Percentiles rank a stretch among this genome's conserved stretches.
Conservation (phyloP, 495 filamentous ascomycete genomes). For the Pseudotulostoma volvatum region DNA sequence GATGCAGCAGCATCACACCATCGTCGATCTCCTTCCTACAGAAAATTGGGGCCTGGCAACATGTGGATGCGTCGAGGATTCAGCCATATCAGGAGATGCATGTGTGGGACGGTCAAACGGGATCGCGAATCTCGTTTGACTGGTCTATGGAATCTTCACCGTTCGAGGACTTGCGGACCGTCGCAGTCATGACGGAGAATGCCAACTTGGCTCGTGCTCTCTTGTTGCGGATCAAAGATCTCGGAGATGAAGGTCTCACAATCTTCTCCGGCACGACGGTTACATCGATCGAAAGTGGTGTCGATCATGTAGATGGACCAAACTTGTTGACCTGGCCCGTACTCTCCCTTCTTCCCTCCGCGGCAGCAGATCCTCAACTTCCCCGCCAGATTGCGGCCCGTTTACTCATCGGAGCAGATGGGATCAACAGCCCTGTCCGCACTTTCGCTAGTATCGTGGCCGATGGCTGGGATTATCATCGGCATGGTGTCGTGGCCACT, state of each 20-base stretch:
- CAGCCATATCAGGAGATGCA: conserved; percentile 86
- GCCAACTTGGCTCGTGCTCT: conserved; percentile 67
- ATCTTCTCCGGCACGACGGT: conserved; percentile 63
- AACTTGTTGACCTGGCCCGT: conserved; percentile 81
- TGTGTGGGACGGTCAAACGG: conserved; percentile 91
- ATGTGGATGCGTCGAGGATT: conserved; percentile 50
- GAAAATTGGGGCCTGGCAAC: conserved; percentile 74
- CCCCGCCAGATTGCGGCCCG: conserved; percentile 49
- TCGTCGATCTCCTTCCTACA: conserved; percentile 55
- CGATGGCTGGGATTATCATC: conserved; percentile 82
- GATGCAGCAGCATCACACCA: conserved; percentile 86
- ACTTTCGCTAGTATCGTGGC: conserved; percentile 73
- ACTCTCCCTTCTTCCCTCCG: conserved; percentile 30
- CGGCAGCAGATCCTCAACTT: conserved; percentile 17
- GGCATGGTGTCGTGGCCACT: conserved; percentile 83
- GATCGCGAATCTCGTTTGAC: conserved; percentile 77
- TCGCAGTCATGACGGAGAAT: conserved; percentile 97
- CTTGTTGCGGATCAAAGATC: conserved; percentile 47
- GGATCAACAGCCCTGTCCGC: conserved; percentile 84
- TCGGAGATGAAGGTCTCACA: conserved; percentile 42
- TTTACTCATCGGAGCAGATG: conserved; percentile 84
- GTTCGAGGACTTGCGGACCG: conserved; percentile 37
- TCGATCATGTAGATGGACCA: conserved; percentile 39
- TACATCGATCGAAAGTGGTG: conserved; percentile 56
- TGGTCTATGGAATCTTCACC: conserved; percentile 37